A percentile compares a stretch with the other conserved stretches of the same genome.
Evolutionary conservation across 768 basidiomycete species (phyloP).

Genomic region (Macrolepiota dolichaula): DNA sequence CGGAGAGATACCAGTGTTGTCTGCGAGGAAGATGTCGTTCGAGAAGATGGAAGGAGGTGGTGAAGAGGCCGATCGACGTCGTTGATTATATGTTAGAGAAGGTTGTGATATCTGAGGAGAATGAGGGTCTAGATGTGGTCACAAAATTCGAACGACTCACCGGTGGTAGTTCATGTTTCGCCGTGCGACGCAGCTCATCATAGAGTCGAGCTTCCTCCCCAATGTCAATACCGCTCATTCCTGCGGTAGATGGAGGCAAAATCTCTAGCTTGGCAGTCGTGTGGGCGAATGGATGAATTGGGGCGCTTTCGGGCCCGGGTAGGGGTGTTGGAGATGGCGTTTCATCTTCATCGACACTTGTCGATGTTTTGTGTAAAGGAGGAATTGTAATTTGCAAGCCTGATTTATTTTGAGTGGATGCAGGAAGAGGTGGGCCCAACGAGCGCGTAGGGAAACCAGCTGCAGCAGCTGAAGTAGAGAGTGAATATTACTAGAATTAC

Average conservation of each 20-base stretch:
- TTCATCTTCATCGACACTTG: background rate
- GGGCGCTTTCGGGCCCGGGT: slow-evolving; percentile 8
- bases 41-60: slow-evolving; percentile 51
- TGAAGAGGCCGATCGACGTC: slow-evolving; percentile 26
- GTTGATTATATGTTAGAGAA: background rate
- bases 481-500: background rate
- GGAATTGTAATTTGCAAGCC: slow-evolving; percentile 4
- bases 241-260: slow-evolving; percentile 30
- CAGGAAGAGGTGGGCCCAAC: background rate
- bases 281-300: slow-evolving; percentile 42
- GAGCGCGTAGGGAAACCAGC: slow-evolving; percentile 9
- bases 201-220: slow-evolving; percentile 68
- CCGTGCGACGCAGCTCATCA: slow-evolving; percentile 55
- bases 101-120: background rate
- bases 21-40: slow-evolving; percentile 66
- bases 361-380: background rate
- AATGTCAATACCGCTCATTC: slow-evolving; percentile 49
- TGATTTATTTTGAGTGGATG: background rate
- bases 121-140: background rate
- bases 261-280: slow-evolving; percentile 48
- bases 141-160: background rate
- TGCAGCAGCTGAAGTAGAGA: background rate
- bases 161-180: slow-evolving; percentile 14
- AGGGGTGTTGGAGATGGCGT: slow-evolving; percentile 4
- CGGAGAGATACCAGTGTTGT: slow-evolving; percentile 40